Base-by-base conservation (phyloP, 352 stramenopile genomes). In the Globisporangium spinosum region DNA sequence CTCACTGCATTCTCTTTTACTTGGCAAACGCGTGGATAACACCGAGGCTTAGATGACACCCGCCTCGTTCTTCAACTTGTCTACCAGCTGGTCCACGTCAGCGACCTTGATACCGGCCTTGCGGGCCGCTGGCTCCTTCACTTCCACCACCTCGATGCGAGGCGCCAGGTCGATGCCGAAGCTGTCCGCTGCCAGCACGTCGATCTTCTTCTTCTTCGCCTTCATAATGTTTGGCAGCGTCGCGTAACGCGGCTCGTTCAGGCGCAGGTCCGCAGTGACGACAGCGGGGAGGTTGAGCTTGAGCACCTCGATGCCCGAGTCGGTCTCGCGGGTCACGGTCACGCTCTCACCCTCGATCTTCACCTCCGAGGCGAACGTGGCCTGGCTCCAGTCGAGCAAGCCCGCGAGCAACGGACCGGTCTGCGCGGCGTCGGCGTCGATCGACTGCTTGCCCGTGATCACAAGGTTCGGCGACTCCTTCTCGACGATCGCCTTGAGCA, bases 191-290 rank as follows among this genome's bases (percentile, higher is more conserved):
- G 79, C 71, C 22, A 93, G 64, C 20, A 84, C 83, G 61, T 95
- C 90, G 57, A 97, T 95, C 69, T 91, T 91, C 76, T 97, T 97
- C 78, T 97, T 97, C 84, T 97, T 97, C 35, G 90, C 90, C 86
- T 99, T 99, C 97, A 99, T 99, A 74, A 99, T 99, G 82, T 99
- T 99, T 43, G 98, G 98, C 62, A 99, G 82, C 62, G 97, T 99
- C 20, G 98, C 96, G 81, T 99, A 99, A 15, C 98, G 94, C 43
- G 98, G 98, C 68, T 98, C 96, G 79, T 99, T 99, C 45, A 99
- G 87, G 38, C 98, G 94, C 60, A 99, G 79, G 78, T 99, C 98
- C 32, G 97, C 97, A 3, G 98, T 99, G 51, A 99, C 82, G 8
- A 99, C 97, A 6, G 97, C 96, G 4, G 98, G 98, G 40, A 99